Evolutionary conservation across 768 basidiomycete species (phyloP).

Genomic region (Fomitopsis serialis): DNA sequence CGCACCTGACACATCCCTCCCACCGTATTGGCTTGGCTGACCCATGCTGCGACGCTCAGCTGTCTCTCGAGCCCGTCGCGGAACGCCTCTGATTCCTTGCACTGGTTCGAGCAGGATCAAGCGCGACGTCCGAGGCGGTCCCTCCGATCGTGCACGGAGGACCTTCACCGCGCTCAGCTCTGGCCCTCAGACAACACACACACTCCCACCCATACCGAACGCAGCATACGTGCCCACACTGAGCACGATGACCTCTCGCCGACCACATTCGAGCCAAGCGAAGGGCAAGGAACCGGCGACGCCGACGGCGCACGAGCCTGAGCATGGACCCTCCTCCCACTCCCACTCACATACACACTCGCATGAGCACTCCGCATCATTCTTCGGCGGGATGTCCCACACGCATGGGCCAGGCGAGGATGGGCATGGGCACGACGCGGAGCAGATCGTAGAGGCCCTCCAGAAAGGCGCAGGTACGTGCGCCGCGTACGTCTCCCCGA

Average conservation of each 20-base stretch:
- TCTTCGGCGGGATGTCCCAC: constrained; percentile 47
- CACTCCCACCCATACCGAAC: not conserved
- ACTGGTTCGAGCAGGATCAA: no score
- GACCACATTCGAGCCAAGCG: constrained; percentile 11
- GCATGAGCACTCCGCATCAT: constrained; percentile 57
- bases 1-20: no score
- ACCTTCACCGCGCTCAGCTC: not conserved
- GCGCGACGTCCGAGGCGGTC: not conserved
- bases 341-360: constrained; percentile 43
- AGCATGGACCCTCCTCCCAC: constrained; percentile 25
- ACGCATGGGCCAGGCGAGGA: constrained; percentile 60
- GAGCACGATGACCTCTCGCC: constrained; percentile 6
- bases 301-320: constrained; percentile 6
- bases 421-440: constrained; percentile 55
- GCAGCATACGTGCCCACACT: not conserved
- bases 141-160: not conserved
- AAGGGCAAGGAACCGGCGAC: constrained; percentile 22
- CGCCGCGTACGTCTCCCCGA: constrained; percentile 2
- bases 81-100: no score
- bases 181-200: not conserved
- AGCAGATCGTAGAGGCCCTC: constrained; percentile 63
- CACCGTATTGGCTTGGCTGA: not conserved
- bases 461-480: constrained; percentile 52
- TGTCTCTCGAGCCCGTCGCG: not conserved
- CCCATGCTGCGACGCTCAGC: constrained; percentile 11